Conservation (phyloP, 352 stramenopile species). For the Globisporangium paroecandrum region DNA sequence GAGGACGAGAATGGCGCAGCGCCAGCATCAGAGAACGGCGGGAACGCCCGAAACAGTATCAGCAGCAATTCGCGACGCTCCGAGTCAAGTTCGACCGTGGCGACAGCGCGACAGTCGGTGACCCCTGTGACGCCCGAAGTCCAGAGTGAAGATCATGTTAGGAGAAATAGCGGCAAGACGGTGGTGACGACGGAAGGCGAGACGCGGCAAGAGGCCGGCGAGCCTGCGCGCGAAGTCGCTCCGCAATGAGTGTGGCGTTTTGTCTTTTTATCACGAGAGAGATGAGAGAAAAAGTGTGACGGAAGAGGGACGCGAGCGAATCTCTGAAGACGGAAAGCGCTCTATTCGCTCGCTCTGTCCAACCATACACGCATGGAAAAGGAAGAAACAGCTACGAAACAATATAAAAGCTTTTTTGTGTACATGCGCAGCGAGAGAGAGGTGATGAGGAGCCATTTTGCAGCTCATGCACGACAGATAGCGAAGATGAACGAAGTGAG, state of each 20-base stretch:
- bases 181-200: conserved; percentile 24
- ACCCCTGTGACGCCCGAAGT: conserved; percentile 38
- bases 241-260: background rate
- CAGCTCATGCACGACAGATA: too few species aligned
- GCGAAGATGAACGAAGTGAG: too few species aligned
- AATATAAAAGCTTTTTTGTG: conserved; percentile 8
- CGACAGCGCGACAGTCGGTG: conserved; percentile 23
- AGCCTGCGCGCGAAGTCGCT: conserved; percentile 42
- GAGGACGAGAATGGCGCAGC: conserved; percentile 24
- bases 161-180: conserved; percentile 15
- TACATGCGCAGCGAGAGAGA: background rate
- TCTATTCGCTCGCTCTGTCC: background rate
- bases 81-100: conserved; percentile 16
- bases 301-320: background rate
- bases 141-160: background rate
- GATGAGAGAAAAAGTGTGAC: background rate
- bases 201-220: conserved; percentile 42
- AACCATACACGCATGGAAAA: background rate
- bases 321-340: background rate
- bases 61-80: conserved; percentile 18
- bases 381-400: background rate
- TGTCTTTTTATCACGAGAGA: background rate
- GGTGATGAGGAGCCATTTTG: too few species aligned
- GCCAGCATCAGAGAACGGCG: background rate
- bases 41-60: background rate